These are phyloP conservation scores for Golubevia sp. DNA, from an alignment of 1,284 basidiomycete species.

Conservation along the genomic window DNA sequence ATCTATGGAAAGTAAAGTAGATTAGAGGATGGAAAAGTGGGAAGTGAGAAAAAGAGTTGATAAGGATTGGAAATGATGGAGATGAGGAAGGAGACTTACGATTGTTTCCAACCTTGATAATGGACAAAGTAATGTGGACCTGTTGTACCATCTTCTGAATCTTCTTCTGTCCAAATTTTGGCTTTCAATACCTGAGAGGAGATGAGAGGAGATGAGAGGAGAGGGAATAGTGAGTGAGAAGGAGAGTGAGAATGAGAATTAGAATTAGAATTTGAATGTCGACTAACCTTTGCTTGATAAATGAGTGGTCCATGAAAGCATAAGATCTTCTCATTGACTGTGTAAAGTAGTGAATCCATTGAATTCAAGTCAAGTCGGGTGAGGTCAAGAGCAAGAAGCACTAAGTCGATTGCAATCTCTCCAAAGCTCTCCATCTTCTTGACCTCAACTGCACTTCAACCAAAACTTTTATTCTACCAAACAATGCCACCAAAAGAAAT, in stretches of 20 bases:
- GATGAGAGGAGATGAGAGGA: too few relatives aligned
- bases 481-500: too few relatives aligned
- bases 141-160: constrained; percentile 69
- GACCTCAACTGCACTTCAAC: too few relatives aligned
- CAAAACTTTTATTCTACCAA: too few relatives aligned
- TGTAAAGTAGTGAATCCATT: constrained; percentile 56
- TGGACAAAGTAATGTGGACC: constrained; percentile 93
- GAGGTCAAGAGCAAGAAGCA: too few relatives aligned
- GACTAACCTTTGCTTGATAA: constrained; percentile 82
- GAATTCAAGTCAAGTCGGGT: too few relatives aligned
- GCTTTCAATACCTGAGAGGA: constrained; percentile 73
- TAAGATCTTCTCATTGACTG: constrained; percentile 77
- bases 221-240: too few relatives aligned
- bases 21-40: not conserved
- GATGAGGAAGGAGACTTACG: constrained; percentile 68
- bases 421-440: too few relatives aligned
- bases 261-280: not conserved
- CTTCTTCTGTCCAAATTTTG: constrained; percentile 75
- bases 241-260: too few relatives aligned
- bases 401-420: too few relatives aligned
- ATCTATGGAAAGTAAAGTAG: constrained; percentile 66
- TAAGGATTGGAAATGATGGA: not conserved
- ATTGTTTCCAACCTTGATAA: constrained; percentile 99
- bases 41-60: not conserved
- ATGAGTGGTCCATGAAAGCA: constrained; percentile 93